Conservation (phyloP, 2,329 filamentous ascomycete species). For the Acephala macrosclerotiorum region DNA sequence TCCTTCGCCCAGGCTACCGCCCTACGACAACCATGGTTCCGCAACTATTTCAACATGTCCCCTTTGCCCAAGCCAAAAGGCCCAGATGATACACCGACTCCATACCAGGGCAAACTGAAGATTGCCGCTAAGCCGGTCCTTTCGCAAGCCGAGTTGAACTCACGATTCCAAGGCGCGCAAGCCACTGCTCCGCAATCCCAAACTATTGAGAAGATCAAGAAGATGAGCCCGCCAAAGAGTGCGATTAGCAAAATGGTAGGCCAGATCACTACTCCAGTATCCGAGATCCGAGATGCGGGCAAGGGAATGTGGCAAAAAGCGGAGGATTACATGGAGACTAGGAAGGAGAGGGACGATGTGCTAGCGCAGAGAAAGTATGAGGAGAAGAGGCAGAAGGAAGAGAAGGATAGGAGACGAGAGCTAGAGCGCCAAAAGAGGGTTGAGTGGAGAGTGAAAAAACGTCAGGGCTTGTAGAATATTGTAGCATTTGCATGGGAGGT, state of each 20-base stretch:
- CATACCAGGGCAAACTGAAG: slow-evolving; percentile 29
- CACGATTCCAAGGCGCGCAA: slow-evolving; percentile 27
- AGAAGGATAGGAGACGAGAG: slow-evolving; percentile 24
- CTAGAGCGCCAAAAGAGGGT: slow-evolving; percentile 17
- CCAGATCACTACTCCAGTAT: slow-evolving; percentile 42
- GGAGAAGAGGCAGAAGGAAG: slow-evolving; percentile 31
- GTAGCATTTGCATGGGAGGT: slow-evolving; percentile 13
- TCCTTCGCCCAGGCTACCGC: slow-evolving; percentile 53
- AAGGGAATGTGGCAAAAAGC: slow-evolving; percentile 38
- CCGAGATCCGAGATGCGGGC: slow-evolving; percentile 43
- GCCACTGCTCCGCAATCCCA: background rate
- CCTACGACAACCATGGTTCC: slow-evolving; percentile 50
- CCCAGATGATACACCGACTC: slow-evolving; percentile 14
- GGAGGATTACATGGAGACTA: slow-evolving; percentile 42
- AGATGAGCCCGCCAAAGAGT: slow-evolving; percentile 26
- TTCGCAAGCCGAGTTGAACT: slow-evolving; percentile 24
- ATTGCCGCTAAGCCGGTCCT: slow-evolving; percentile 27
- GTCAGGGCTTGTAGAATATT: slow-evolving; percentile 14
- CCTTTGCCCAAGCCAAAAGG: slow-evolving; percentile 6
- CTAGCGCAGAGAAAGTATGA: slow-evolving; percentile 34
- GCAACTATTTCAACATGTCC: slow-evolving; percentile 48
- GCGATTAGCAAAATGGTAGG: slow-evolving; percentile 33
- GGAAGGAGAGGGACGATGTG: slow-evolving; percentile 25
- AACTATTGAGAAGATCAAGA: slow-evolving; percentile 30
- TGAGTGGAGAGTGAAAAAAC: slow-evolving; percentile 16